Evolutionary conservation across 2,329 filamentous ascomycete genomes (phyloP).

Genomic region (Chrysoporthe deuterocubensis): DNA sequence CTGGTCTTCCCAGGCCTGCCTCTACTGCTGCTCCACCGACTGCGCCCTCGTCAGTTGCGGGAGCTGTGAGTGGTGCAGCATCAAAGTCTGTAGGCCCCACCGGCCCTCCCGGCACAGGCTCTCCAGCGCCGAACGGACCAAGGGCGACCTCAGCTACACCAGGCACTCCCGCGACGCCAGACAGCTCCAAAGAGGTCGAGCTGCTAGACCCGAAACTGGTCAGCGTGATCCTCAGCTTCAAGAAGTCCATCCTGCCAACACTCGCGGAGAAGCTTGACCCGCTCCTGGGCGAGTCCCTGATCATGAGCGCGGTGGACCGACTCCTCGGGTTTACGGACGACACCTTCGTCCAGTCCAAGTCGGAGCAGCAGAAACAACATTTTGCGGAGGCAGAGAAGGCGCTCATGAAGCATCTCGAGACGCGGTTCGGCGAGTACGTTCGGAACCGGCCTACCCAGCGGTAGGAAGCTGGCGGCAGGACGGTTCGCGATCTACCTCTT

Average conservation of each 20-base stretch:
- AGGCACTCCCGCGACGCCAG: slow-evolving; percentile 13
- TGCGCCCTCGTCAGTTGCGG: not conserved
- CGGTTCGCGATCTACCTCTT: not conserved
- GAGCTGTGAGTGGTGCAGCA: not conserved
- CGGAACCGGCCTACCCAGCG: slow-evolving; percentile 5
- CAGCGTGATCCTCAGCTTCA: slow-evolving; percentile 48
- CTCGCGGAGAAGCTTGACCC: slow-evolving; percentile 46
- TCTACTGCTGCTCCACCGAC: not conserved
- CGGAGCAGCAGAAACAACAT: slow-evolving; percentile 36
- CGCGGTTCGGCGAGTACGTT: slow-evolving; percentile 32
- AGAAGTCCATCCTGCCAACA: slow-evolving; percentile 48
- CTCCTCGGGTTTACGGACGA: slow-evolving; percentile 52
- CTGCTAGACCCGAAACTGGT: slow-evolving; percentile 46
- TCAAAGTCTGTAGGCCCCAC: not conserved
- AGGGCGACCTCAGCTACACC: slow-evolving; percentile 17
- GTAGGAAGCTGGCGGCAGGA: not conserved
- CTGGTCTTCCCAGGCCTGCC: not conserved
- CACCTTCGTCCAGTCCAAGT: slow-evolving; percentile 39
- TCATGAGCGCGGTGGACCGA: slow-evolving; percentile 55
- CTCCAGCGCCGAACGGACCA: slow-evolving; percentile 5
- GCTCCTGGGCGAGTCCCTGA: slow-evolving; percentile 49
- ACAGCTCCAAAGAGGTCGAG: slow-evolving; percentile 14
- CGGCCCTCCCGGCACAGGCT: not conserved
- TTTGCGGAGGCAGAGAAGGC: slow-evolving; percentile 39
- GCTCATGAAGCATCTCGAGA: slow-evolving; percentile 36